Conservation (phyloP, 805 yeast species). For the Starmera dryadoides region DNA sequence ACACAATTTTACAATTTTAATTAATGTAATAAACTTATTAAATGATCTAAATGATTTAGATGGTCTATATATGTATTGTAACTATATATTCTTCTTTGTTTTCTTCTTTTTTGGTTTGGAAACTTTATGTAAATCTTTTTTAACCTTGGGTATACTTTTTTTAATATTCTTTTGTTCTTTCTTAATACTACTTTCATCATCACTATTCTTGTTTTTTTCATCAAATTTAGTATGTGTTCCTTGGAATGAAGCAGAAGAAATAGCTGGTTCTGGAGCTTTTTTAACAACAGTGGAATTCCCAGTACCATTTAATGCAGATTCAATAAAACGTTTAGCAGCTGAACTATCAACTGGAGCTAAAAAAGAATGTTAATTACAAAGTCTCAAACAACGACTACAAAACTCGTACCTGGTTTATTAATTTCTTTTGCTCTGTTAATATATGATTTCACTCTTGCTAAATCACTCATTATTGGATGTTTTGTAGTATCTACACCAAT, state of each 20-base stretch:
- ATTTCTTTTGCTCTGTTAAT: constrained; percentile 43
- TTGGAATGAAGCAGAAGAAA: constrained; percentile 42
- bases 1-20: no score
- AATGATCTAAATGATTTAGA: no score
- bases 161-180: not conserved
- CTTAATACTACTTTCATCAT: constrained; percentile 4
- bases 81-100: no score
- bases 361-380: not conserved
- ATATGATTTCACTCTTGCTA: constrained; percentile 59
- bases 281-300: constrained; percentile 11
- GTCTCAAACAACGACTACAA: no score
- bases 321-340: constrained; percentile 40
- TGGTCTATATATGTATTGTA: no score
- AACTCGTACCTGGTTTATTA: constrained; percentile 11
- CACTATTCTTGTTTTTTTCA: constrained; percentile 14
- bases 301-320: constrained; percentile 33
- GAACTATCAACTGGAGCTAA: constrained; percentile 19
- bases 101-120: no score
- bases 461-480: constrained; percentile 63
- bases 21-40: no score
- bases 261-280: constrained; percentile 36
- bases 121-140: no score
- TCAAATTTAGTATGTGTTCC: constrained; percentile 48
- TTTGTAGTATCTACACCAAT: constrained; percentile 46
- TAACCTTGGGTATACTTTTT: not conserved